Conservation (phyloP, 129 eudicot species). For the Daucus carota region DNA sequence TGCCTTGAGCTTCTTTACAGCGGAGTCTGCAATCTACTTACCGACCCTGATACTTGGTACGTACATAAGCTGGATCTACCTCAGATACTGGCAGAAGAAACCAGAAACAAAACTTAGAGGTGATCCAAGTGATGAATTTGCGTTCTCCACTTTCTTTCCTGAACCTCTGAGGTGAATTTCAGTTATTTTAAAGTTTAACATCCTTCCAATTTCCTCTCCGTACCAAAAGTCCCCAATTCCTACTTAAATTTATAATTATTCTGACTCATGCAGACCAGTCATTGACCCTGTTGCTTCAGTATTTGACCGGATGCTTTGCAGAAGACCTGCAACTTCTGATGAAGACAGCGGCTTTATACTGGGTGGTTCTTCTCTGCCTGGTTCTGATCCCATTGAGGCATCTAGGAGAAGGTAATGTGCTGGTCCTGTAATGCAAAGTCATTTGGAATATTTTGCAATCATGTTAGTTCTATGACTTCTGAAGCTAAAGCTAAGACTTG, state of each 20-base stretch:
- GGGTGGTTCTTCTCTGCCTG: slow-evolving; percentile 69
- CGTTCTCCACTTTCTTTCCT: slow-evolving; percentile 88
- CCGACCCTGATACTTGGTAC: slow-evolving; percentile 77
- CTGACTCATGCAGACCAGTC: slow-evolving; percentile 55
- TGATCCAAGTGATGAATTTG: slow-evolving; percentile 93
- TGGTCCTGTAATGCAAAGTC: slow-evolving; percentile 10
- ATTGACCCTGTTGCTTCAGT: slow-evolving; percentile 78
- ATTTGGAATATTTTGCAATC: background rate
- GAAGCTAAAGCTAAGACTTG: background rate
- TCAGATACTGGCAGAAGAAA: slow-evolving; percentile 76
- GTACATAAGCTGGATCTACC: slow-evolving; percentile 92
- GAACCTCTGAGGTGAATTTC: slow-evolving; percentile 53
- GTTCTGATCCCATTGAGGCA: slow-evolving; percentile 94
- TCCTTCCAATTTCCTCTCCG: background rate
- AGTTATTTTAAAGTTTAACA: background rate
- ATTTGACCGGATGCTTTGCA: slow-evolving; percentile 80
- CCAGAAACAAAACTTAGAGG: slow-evolving; percentile 80
- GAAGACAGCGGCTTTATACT: slow-evolving; percentile 48
- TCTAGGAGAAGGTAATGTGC: slow-evolving; percentile 77
- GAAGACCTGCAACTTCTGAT: slow-evolving; percentile 55
- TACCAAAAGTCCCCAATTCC: background rate
- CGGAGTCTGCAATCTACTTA: slow-evolving; percentile 68
- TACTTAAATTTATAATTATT: background rate
- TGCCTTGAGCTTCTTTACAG: slow-evolving; percentile 50
- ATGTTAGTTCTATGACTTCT: background rate